These are phyloP conservation scores for Amauroascus verrucosus DNA, from an alignment of 2,329 filamentous ascomycete species.

Conservation along the genomic window DNA sequence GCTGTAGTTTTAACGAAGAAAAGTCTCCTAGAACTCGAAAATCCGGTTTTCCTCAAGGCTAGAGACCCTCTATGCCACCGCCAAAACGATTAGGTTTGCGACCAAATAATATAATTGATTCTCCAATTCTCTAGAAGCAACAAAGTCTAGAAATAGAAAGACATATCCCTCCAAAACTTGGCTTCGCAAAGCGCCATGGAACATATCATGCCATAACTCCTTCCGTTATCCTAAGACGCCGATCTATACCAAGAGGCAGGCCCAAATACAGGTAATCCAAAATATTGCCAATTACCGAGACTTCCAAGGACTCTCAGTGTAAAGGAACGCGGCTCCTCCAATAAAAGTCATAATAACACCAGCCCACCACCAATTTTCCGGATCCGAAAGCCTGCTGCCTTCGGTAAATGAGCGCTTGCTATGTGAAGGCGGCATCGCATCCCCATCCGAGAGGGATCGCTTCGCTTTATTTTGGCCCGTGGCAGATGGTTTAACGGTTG, in stretches of 20 bases:
- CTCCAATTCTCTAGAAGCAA: background rate
- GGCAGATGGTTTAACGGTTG: conserved; percentile 34
- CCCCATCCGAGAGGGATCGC: conserved; percentile 20
- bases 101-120: background rate
- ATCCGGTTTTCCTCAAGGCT: no score
- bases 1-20: conserved; percentile 3
- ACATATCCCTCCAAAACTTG: background rate
- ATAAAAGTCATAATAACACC: conserved; percentile 39
- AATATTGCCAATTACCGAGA: background rate
- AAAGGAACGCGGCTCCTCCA: conserved; percentile 33
- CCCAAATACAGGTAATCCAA: background rate
- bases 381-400: conserved; percentile 27
- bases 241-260: background rate
- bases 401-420: conserved; percentile 21
- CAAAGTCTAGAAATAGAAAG: background rate
- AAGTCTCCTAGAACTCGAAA: background rate
- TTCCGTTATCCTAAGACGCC: conserved; percentile 5
- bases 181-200: background rate
- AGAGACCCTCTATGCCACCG: no score
- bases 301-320: conserved; percentile 2
- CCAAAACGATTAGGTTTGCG: no score
- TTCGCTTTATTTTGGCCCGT: conserved; percentile 28
- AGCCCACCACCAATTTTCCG: conserved; percentile 41
- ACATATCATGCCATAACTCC: conserved; percentile 6
- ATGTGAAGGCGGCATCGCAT: background rate